These are phyloP conservation scores for Alternaria tenuissima DNA, from an alignment of 2,329 filamentous ascomycete species.

Conservation along the genomic window DNA sequence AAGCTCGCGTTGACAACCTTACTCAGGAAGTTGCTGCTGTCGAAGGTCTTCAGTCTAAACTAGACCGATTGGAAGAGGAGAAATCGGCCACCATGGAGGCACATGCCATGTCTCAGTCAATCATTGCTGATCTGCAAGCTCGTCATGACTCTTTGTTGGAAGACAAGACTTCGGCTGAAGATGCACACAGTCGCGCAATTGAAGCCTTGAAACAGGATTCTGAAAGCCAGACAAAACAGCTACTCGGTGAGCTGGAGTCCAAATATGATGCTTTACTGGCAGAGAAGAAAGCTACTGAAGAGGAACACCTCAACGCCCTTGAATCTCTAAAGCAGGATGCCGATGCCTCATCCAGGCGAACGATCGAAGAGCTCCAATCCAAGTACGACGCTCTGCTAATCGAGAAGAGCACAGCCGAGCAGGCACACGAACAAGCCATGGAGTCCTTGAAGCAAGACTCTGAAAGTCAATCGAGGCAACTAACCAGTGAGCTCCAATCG, in stretches of 20 bases:
- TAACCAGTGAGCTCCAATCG: constrained; percentile 38
- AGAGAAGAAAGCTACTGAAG: constrained; percentile 39
- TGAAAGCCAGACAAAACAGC: constrained; percentile 36
- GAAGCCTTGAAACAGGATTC: constrained; percentile 44
- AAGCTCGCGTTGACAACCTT: constrained; percentile 33
- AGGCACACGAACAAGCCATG: constrained; percentile 35
- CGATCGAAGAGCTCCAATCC: constrained; percentile 14
- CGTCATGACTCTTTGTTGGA: constrained; percentile 39
- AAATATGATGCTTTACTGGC: constrained; percentile 39
- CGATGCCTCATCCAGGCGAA: constrained; percentile 26
- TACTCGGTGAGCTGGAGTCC: constrained; percentile 38
- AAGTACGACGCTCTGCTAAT: constrained; percentile 31
- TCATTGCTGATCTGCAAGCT: constrained; percentile 42
- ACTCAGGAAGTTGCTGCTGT: constrained; percentile 17
- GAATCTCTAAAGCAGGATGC: constrained; percentile 40
- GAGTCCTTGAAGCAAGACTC: constrained; percentile 37
- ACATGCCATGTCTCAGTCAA: constrained; percentile 33
- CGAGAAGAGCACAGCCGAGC: constrained; percentile 37
- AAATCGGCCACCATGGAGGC: constrained; percentile 32
- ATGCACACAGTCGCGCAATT: constrained; percentile 39
- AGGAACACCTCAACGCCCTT: constrained; percentile 34
- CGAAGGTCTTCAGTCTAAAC: constrained; percentile 21
- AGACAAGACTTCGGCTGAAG: constrained; percentile 42
- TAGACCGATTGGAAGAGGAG: constrained; percentile 28
- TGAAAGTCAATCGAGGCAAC: constrained; percentile 28